phyloP scores from a whole-genome alignment of 129 eudicot genomes.

The Flaveria trinervia region DNA sequence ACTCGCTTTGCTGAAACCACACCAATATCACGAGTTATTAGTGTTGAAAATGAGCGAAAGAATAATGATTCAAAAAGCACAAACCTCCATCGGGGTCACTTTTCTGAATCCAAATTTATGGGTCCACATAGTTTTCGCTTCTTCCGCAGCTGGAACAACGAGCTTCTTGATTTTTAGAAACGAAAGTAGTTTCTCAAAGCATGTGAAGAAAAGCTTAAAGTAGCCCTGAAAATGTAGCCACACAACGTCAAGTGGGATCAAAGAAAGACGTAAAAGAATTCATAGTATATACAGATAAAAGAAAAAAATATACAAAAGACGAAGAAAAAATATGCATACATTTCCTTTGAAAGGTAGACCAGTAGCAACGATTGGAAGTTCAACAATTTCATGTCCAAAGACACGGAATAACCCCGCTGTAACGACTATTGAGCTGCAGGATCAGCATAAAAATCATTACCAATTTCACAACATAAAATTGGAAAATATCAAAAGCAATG shows the following conservation, averaged over 20 bases:
- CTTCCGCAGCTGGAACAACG: constrained; percentile 79
- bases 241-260: not conserved
- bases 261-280: not conserved
- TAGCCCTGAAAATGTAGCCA: constrained; percentile 56
- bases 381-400: constrained; percentile 68
- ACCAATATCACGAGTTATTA: not conserved
- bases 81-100: constrained; percentile 48
- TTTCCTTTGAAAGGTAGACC: constrained; percentile 55
- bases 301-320: not conserved
- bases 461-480: not conserved
- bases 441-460: constrained; percentile 18
- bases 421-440: constrained; percentile 70
- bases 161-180: constrained; percentile 52
- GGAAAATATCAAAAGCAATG: not conserved
- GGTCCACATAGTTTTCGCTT: constrained; percentile 67
- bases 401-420: constrained; percentile 78
- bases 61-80: not conserved
- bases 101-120: constrained; percentile 57
- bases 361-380: constrained; percentile 90
- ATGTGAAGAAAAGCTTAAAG: constrained; percentile 59
- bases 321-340: constrained; percentile 33
- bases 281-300: not conserved
- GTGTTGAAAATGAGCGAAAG: not conserved
- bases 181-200: constrained; percentile 74
- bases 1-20: not conserved